Evolutionary conservation across 305 asterid species (phyloP).

Genomic region (Solanum hybrid): DNA sequence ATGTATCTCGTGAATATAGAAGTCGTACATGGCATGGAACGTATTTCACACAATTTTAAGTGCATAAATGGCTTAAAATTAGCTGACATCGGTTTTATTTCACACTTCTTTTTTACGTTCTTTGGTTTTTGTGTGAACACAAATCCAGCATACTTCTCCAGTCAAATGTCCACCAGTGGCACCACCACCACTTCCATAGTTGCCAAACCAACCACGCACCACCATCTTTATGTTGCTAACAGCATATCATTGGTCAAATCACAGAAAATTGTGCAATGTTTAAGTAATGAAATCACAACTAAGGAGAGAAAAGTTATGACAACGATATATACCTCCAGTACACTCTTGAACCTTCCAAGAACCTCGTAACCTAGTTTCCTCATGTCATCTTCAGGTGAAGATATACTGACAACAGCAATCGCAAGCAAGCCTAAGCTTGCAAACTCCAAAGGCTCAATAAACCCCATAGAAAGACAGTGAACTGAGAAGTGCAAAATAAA

Average conservation of each 20-base stretch:
- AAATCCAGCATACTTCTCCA: background rate
- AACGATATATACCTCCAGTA: conserved; percentile 43
- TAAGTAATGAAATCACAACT: background rate
- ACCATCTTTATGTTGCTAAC: background rate
- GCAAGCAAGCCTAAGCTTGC: conserved; percentile 90
- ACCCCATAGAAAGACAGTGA: conserved; percentile 73
- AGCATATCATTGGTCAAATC: background rate
- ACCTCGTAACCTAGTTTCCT: conserved; percentile 81
- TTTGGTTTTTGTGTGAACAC: background rate
- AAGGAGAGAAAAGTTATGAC: background rate
- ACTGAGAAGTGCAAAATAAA: conserved; percentile 76
- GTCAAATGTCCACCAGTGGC: background rate
- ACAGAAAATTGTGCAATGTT: background rate
- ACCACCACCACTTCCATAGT: background rate
- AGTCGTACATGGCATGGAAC: background rate
- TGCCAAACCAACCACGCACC: background rate
- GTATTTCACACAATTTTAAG: background rate
- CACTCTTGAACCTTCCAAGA: conserved; percentile 57
- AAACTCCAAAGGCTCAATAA: conserved; percentile 72
- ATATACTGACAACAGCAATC: conserved; percentile 62
- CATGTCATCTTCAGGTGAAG: conserved; percentile 65
- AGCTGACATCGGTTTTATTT: background rate
- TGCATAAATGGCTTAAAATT: background rate
- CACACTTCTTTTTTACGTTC: background rate
- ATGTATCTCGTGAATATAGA: background rate